Evolutionary conservation across 345 rosid species (phyloP).

Genomic region (Rhizophora mangle): DNA sequence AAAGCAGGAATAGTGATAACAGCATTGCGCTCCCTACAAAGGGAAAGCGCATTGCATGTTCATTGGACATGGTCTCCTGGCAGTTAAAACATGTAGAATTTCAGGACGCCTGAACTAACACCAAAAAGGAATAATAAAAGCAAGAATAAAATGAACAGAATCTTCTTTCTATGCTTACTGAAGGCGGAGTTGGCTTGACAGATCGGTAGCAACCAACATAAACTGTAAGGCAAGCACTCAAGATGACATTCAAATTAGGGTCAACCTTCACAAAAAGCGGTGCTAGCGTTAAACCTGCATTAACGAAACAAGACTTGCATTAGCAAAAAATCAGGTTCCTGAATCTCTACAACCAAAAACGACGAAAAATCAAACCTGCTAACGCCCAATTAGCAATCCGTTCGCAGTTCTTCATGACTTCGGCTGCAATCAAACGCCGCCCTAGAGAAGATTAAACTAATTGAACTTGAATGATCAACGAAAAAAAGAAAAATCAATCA

Average conservation of each 20-base stretch:
- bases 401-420: slow-evolving; percentile 70
- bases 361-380: slow-evolving; percentile 51
- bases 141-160: neutral
- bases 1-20: slow-evolving; percentile 84
- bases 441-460: neutral
- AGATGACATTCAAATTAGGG: slow-evolving; percentile 83
- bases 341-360: neutral
- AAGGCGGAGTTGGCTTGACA: slow-evolving; percentile 90
- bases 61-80: slow-evolving; percentile 97
- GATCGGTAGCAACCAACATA: slow-evolving; percentile 97
- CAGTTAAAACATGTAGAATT: slow-evolving; percentile 16
- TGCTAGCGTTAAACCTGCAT: slow-evolving; percentile 82
- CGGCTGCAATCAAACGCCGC: neutral
- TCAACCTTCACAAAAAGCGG: slow-evolving; percentile 87
- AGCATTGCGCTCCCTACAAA: slow-evolving; percentile 98
- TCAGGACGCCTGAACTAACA: slow-evolving; percentile 4
- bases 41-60: slow-evolving; percentile 99
- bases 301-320: neutral
- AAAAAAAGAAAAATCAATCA: neutral
- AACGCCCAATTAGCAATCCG: slow-evolving; percentile 71
- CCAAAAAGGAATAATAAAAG: slow-evolving; percentile 1
- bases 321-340: neutral
- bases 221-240: slow-evolving; percentile 89
- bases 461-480: neutral
- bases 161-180: slow-evolving; percentile 40